A percentile compares a stretch with the other conserved stretches of the same genome.
Conservation (phyloP, 805 yeast species). For the Kodamaea kaohsiungensis region DNA sequence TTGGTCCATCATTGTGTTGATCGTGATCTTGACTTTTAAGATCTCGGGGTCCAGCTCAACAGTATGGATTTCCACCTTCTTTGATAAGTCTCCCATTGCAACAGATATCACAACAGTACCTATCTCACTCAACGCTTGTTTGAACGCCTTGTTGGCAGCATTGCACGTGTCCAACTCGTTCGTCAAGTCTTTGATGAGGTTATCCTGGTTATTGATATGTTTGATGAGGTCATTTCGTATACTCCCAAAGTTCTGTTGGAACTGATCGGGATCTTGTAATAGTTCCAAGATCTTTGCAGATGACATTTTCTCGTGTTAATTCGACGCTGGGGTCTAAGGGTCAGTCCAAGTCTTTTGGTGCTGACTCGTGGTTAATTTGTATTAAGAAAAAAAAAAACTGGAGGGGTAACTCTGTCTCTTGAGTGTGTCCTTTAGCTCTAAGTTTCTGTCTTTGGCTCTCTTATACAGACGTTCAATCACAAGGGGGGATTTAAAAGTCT, state of each 20-base stretch:
- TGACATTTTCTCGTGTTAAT: slow-evolving; percentile 23
- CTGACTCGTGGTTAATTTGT: neutral
- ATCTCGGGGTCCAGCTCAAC: slow-evolving; percentile 79
- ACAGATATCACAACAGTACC: slow-evolving; percentile 87
- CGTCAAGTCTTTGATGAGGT: slow-evolving; percentile 23
- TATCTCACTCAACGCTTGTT: slow-evolving; percentile 71
- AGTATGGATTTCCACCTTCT: slow-evolving; percentile 72
- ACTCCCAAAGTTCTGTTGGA: slow-evolving; percentile 25
- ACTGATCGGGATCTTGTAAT: slow-evolving; percentile 41
- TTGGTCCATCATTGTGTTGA: slow-evolving; percentile 88
- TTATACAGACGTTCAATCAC: neutral
- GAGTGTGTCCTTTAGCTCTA: neutral
- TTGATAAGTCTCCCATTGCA: slow-evolving; percentile 84
- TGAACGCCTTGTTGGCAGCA: slow-evolving; percentile 67
- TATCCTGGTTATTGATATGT: slow-evolving; percentile 34
- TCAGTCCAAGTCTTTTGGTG: neutral
- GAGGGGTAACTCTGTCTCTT: neutral
- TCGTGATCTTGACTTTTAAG: slow-evolving; percentile 73
- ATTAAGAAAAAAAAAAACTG: neutral
- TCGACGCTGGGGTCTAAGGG: neutral
- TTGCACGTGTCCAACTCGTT: slow-evolving; percentile 36
- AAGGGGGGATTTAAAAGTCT: neutral
- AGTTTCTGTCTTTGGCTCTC: neutral
- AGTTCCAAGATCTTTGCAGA: slow-evolving; percentile 32
- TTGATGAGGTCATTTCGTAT: slow-evolving; percentile 32